These are phyloP conservation scores for Endogone sp. DNA, from an alignment of 192 early-diverging fungal genomes.

Conservation along the genomic window DNA sequence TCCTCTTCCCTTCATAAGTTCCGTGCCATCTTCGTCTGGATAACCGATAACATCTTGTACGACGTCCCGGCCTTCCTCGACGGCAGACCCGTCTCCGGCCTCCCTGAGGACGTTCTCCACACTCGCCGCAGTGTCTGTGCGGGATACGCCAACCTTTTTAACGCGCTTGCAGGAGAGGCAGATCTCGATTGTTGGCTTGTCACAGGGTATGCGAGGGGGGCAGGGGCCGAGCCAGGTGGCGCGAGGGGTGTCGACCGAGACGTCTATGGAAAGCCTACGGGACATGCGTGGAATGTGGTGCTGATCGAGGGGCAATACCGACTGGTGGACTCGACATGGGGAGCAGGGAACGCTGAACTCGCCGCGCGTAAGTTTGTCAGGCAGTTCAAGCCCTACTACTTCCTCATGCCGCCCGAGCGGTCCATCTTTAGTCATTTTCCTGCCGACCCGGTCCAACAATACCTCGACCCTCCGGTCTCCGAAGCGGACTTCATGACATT, in stretches of 20 bases:
- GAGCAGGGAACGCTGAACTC: constrained; percentile 36
- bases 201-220: constrained; percentile 42
- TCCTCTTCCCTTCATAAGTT: constrained; percentile 37
- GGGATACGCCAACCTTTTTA: constrained; percentile 50
- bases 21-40: constrained; percentile 51
- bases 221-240: constrained; percentile 7
- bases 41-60: constrained; percentile 47
- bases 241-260: constrained; percentile 21
- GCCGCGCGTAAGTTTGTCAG: constrained; percentile 31
- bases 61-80: constrained; percentile 40
- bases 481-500: constrained; percentile 41
- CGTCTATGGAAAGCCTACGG: constrained; percentile 2
- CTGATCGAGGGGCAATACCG: constrained; percentile 43
- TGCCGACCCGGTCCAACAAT: constrained; percentile 41
- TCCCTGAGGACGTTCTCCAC: constrained; percentile 32
- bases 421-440: constrained; percentile 57
- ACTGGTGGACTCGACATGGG: constrained; percentile 59
- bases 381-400: constrained; percentile 50
- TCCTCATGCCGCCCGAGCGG: constrained; percentile 41
- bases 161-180: constrained; percentile 44
- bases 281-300: constrained; percentile 57
- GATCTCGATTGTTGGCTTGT: constrained; percentile 38
- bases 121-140: constrained; percentile 47
- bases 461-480: constrained; percentile 36
- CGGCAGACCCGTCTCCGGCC: constrained; percentile 4